Percentiles rank a stretch among this genome's conserved stretches.
These are phyloP conservation scores for Phallus indusiatus DNA, from an alignment of 768 basidiomycete species.

Conservation along the genomic window DNA sequence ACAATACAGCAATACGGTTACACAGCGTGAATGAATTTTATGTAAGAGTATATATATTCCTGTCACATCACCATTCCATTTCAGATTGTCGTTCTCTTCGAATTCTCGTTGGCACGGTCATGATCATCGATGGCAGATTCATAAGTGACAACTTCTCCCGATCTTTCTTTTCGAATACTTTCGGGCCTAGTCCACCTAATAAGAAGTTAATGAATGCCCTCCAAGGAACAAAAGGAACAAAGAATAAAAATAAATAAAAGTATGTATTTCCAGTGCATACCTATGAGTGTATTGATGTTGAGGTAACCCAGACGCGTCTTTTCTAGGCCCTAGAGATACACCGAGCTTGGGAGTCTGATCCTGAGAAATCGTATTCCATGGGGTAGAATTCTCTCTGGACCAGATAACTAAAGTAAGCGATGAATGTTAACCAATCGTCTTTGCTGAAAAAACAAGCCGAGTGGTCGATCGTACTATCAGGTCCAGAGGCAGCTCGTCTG, in stretches of 20 bases:
- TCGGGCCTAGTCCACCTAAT: neutral
- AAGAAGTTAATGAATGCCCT: neutral
- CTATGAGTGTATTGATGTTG: neutral
- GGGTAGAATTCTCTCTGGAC: constrained; percentile 67
- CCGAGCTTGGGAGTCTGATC: constrained; percentile 63
- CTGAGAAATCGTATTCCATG: constrained; percentile 74
- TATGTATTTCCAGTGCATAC: neutral
- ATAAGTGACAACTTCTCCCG: neutral
- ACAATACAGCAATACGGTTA: no score
- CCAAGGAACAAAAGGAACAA: no score
- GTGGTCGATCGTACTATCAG: constrained; percentile 25
- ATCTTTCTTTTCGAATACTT: neutral
- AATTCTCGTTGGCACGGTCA: neutral
- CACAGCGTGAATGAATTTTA: no score
- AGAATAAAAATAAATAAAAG: no score
- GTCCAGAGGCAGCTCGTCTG: constrained; percentile 46
- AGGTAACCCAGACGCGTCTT: neutral
- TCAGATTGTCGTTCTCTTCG: neutral
- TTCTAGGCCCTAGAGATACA: neutral
- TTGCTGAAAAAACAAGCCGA: neutral
- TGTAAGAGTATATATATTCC: no score
- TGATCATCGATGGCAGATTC: neutral
- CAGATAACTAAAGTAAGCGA: constrained; percentile 37
- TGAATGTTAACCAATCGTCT: neutral
- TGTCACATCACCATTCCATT: no score